Evolutionary conservation across 2,329 filamentous ascomycete genomes (phyloP).

Genomic region (Aureobasidium sp.): DNA sequence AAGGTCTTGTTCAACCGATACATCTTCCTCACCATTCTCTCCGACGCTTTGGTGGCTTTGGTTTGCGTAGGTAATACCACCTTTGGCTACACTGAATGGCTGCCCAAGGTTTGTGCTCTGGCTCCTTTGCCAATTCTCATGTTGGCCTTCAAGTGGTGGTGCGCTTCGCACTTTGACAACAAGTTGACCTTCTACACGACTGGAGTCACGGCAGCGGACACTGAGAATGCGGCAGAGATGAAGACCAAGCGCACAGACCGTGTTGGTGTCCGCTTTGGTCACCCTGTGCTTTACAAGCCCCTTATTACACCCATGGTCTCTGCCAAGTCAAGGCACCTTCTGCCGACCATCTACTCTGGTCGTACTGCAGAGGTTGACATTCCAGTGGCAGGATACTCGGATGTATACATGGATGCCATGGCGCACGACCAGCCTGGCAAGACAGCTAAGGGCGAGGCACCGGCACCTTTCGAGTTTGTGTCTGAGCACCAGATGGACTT

Average conservation of each 20-base stretch:
- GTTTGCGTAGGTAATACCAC: conserved; percentile 62
- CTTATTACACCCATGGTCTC: conserved; percentile 94
- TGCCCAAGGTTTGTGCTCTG: conserved; percentile 60
- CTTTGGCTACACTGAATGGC: conserved; percentile 39
- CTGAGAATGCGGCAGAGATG: conserved; percentile 30
- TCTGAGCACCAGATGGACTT: conserved; percentile 82
- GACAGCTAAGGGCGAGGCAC: conserved; percentile 38
- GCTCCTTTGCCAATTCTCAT: conserved; percentile 69
- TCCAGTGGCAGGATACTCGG: conserved; percentile 67
- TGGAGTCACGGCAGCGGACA: conserved; percentile 46
- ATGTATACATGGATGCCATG: conserved; percentile 83
- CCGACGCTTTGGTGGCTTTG: conserved; percentile 71
- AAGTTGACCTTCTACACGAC: conserved; percentile 76
- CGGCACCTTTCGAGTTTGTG: conserved; percentile 76
- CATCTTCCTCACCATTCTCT: conserved; percentile 70
- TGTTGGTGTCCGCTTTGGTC: conserved; percentile 73
- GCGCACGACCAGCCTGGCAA: conserved; percentile 52
- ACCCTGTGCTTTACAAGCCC: conserved; percentile 82
- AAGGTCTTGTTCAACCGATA: conserved; percentile 87
- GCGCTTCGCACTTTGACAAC: conserved; percentile 65
- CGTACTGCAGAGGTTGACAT: conserved; percentile 54
- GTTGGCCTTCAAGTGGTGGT: conserved; percentile 81
- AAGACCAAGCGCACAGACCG: conserved; percentile 54
- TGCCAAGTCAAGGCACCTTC: conserved; percentile 76
- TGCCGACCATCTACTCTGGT: conserved; percentile 80